A percentile compares a stretch with the other conserved stretches of the same genome.
These are phyloP conservation scores for Scedosporium boydii DNA, from an alignment of 2,329 filamentous ascomycete genomes.

Conservation along the genomic window DNA sequence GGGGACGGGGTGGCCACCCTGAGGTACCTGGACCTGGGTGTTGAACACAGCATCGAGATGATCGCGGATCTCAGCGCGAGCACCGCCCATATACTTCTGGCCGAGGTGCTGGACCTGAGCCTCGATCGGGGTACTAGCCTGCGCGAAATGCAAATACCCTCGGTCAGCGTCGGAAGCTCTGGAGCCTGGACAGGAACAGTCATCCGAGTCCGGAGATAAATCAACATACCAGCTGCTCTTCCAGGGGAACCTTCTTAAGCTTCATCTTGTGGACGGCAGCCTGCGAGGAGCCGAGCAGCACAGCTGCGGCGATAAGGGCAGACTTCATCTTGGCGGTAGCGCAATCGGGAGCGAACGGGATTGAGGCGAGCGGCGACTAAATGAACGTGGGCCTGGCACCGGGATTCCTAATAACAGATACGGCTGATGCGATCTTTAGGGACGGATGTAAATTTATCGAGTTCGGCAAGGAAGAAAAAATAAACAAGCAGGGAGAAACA, in stretches of 20 bases:
- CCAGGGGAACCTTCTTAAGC: conserved; percentile 90
- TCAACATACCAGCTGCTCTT: conserved; percentile 82
- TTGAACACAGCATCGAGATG: conserved; percentile 74
- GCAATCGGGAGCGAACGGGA: neutral
- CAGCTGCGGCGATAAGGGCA: conserved; percentile 66
- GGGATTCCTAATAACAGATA: neutral
- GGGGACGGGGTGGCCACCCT: conserved; percentile 69
- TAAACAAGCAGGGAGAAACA: neutral
- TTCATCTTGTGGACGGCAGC: conserved; percentile 93
- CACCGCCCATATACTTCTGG: conserved; percentile 86
- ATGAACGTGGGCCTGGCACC: neutral
- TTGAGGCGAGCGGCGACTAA: neutral
- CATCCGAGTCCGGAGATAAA: neutral
- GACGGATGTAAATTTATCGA: neutral
- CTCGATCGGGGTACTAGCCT: conserved; percentile 73
- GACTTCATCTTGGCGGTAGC: conserved; percentile 62
- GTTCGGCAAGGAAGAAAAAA: too few relatives aligned
- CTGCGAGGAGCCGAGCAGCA: conserved; percentile 73
- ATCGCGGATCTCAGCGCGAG: conserved; percentile 46
- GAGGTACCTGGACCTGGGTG: conserved; percentile 55
- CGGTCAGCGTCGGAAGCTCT: neutral
- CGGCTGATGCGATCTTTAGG: neutral
- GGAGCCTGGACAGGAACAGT: conserved; percentile 4
- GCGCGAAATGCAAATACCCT: neutral
- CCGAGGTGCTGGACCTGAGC: conserved; percentile 72